Base-by-base conservation (phyloP, 2,329 filamentous ascomycete species). In the Penicillium sp. region DNA sequence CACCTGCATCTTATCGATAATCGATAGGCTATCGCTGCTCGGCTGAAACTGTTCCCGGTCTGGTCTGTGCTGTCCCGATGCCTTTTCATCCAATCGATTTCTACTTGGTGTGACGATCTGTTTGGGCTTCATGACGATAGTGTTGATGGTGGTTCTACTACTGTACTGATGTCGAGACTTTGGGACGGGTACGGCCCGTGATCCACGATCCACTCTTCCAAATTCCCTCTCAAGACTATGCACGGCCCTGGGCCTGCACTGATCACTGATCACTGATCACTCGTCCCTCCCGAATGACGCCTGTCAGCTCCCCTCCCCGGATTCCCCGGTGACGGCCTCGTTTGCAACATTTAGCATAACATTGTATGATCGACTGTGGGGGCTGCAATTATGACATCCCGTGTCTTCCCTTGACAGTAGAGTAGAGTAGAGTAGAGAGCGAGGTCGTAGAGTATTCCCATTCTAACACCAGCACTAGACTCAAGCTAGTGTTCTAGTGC, bases 211-310 rank as follows among this genome's bases (percentile, higher is more conserved):
- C 54, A 57, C 55, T 40, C 32, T 40, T 47, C 45, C 24, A 26
- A 26, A 9, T 26, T 26, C 24, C 7, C 8, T 52, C 49, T 14
- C 29, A 26, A 26, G 20, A 42, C n/a, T 35, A 56, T 50, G 52
- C 52, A 56, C 52, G 47, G 54, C 48, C 49, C 50, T 57, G 47
- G 54, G 46, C 49, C 50, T 57, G 44, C 46, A 49, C 40, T 55
- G 54, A 56, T 57, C 54, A 55, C 52, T 57, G 18, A 20, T 20
- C 46, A 49, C 37, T 55, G 54, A 56, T 57, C 54, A 57, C 54
- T 57, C 45, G 54, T 52, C 47, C 54, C 40, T 34, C 39, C 46
- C 54, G 42, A 47, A 50, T 56, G 54, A 56, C 47, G 46, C 49
- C 40, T 44, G 24, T 26, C 24, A 26, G 31, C 14, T 34, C 14